Conservation (phyloP, 148 eudicot genomes). For the Cornus controversa region DNA sequence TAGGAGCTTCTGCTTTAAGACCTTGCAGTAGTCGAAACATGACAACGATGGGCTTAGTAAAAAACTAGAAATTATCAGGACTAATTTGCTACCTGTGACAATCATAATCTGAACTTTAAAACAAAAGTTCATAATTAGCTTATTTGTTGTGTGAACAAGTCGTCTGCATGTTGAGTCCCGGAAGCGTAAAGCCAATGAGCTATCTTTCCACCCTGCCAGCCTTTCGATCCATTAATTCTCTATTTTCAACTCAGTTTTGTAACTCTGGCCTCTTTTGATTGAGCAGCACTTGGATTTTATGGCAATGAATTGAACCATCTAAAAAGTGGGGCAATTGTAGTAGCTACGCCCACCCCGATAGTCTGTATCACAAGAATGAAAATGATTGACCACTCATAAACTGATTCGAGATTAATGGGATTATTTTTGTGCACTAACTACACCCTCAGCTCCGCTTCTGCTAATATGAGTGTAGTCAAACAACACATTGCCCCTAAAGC, state of each 20-base stretch:
- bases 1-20: no score
- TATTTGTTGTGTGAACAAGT: constrained; percentile 6
- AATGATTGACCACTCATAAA: constrained; percentile 20
- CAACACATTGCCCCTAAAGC: no score
- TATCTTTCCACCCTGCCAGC: constrained; percentile 21
- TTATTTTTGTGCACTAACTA: no score
- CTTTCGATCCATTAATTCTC: constrained; percentile 28
- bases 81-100: no score
- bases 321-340: constrained; percentile 14
- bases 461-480: no score
- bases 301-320: constrained; percentile 28
- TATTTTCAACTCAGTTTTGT: not conserved
- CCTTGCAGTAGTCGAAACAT: not conserved
- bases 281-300: constrained; percentile 1
- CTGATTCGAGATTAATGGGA: not conserved
- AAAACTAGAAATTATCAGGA: not conserved
- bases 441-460: not conserved
- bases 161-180: not conserved
- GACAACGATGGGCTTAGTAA: not conserved
- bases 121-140: not conserved
- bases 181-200: not conserved
- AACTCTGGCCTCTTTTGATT: not conserved
- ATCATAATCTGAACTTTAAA: constrained; percentile 12
- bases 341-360: constrained; percentile 22
- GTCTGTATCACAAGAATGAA: constrained; percentile 12